phyloP scores from a whole-genome alignment of 2,329 filamentous ascomycete species.

The Lecanosticta acicola region DNA sequence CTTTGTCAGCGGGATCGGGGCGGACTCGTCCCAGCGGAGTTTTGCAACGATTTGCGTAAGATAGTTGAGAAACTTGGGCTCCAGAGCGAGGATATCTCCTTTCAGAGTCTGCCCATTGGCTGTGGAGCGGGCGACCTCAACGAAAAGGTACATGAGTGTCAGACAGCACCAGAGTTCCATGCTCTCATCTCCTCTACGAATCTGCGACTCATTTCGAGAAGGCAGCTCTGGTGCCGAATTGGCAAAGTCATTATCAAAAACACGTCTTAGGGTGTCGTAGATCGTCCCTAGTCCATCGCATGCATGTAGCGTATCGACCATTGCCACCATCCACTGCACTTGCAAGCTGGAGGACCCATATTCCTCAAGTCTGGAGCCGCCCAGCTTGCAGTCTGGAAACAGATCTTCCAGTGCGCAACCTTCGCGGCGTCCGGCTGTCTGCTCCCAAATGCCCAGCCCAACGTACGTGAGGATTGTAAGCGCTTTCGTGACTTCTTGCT shows the following conservation, averaged over 20 bases:
- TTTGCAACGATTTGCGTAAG: conserved; percentile 57
- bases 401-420: conserved; percentile 24
- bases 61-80: conserved; percentile 63
- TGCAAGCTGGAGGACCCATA: conserved; percentile 37
- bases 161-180: conserved; percentile 46
- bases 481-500: conserved; percentile 30
- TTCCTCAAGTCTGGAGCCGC: conserved; percentile 29
- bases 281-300: conserved; percentile 38
- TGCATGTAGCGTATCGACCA: conserved; percentile 39
- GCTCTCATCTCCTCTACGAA: conserved; percentile 28
- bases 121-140: conserved; percentile 41
- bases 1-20: conserved; percentile 52
- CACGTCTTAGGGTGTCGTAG: conserved; percentile 35
- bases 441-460: conserved; percentile 45
- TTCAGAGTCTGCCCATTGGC: conserved; percentile 26
- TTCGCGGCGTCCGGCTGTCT: conserved; percentile 40
- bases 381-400: conserved; percentile 20
- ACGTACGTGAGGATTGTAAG: conserved; percentile 45
- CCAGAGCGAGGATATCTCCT: conserved; percentile 30
- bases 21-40: conserved; percentile 53
- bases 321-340: conserved; percentile 41
- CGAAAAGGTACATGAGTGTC: conserved; percentile 45
- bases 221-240: conserved; percentile 16
- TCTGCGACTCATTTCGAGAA: conserved; percentile 24
- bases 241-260: conserved; percentile 28